Base-by-base conservation (phyloP, 2,329 filamentous ascomycete genomes). In the Parasarocladium wereldwijsianum region DNA sequence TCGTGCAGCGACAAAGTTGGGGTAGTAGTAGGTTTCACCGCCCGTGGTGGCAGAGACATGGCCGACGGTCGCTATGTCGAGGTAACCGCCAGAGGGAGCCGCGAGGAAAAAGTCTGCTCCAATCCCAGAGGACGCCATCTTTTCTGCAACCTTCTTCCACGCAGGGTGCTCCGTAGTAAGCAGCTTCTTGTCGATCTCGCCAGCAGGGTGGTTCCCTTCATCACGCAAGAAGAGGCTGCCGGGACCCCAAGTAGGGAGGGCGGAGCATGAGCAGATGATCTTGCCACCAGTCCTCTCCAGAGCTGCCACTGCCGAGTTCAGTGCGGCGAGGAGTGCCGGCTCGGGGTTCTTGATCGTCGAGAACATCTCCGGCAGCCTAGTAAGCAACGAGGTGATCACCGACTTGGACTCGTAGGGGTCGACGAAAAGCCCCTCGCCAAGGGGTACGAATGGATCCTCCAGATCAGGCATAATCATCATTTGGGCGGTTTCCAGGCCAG, bases 401-500 rank as follows among this genome's bases (percentile, higher is more conserved):
- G 74, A 62, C 63, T 79, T 87, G 26, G 84, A 90, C 51, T 93
- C 83, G 43, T 85, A 76, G 2, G 90, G 85, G 51, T 98, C 87
- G 11, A 96, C 87, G 50, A 96, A 96, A 8, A 98, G 64, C 11
- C 87, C 86, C 34, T 93, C 81, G 38, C 81, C 84, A 12, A 98
- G 63, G 3, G 90, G 86, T 11, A 96, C 75, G 50, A 98, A 98
- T 0, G 90, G 90, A 41, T 98, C 90, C 44, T 96, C 86, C 28
- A 98, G 69, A 48, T 98, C 90, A 4, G 90, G 82, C 83, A 98
- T 93, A 29, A 98, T 86, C 63, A 98, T 73, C 84, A 98, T 94
- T 49, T 98, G 90, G 8, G 90, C 84, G 55, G 85, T 76, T 32
- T 90, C 78, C 24, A 94, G 62, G 23, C 67, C 67, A 21, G 84